phyloP scores from a whole-genome alignment of 2,329 filamentous ascomycete genomes.

The Aquanectria penicillioides region DNA sequence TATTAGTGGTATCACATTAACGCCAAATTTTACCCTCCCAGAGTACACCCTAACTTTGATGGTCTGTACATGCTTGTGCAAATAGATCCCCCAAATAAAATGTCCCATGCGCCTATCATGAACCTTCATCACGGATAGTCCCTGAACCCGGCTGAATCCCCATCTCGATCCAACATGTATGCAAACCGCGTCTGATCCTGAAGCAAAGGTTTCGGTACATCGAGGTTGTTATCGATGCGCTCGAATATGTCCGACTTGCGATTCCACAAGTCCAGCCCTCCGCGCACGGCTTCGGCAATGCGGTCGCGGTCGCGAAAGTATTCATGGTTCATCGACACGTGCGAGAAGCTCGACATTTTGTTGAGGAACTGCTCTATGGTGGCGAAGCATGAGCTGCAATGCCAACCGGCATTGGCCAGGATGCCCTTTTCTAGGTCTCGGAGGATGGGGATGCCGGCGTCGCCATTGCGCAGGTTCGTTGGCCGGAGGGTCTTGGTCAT shows the following conservation, averaged over 20 bases:
- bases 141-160: constrained; percentile 57
- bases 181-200: constrained; percentile 51
- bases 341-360: constrained; percentile 67
- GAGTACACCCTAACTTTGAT: too few relatives aligned
- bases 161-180: constrained; percentile 59
- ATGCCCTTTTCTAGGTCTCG: constrained; percentile 55
- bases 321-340: constrained; percentile 61
- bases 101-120: neutral
- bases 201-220: constrained; percentile 62
- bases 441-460: constrained; percentile 51
- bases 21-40: too few relatives aligned
- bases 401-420: constrained; percentile 65
- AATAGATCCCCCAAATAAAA: too few relatives aligned
- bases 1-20: too few relatives aligned
- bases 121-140: constrained; percentile 51
- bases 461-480: constrained; percentile 61
- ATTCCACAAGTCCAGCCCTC: constrained; percentile 66
- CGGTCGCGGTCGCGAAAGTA: constrained; percentile 57
- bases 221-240: constrained; percentile 59
- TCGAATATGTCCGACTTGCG: constrained; percentile 58
- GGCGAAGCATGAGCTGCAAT: constrained; percentile 70
- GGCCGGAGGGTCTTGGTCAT: constrained; percentile 60
- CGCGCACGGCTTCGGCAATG: constrained; percentile 61
- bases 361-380: constrained; percentile 64
- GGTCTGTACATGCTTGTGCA: too few relatives aligned